Conservation (phyloP, 2,329 filamentous ascomycete genomes). For the Claviceps pazoutovae region DNA sequence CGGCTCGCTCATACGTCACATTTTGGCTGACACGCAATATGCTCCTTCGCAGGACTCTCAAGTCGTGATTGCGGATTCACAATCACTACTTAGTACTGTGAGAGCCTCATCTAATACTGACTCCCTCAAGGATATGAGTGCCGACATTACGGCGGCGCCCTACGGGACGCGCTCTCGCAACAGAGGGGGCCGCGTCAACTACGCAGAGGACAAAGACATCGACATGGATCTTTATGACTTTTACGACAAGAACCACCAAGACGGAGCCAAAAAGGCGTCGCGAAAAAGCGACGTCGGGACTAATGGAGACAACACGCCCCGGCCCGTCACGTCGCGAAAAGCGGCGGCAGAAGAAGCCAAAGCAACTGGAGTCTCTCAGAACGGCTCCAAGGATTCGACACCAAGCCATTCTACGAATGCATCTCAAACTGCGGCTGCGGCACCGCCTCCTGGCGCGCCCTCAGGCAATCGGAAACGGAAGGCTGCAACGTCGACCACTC, state of each 20-base stretch:
- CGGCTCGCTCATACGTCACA: not conserved
- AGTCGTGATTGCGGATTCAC: conserved; percentile 20
- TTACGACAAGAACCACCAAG: conserved; percentile 41
- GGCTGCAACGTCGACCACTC: conserved; percentile 33
- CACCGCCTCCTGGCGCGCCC: conserved; percentile 34
- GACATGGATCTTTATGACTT: conserved; percentile 76
- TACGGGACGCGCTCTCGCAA: conserved; percentile 94
- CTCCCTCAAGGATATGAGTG: conserved; percentile 33
- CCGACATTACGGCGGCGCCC: conserved; percentile 41
- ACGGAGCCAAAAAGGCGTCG: conserved; percentile 40
- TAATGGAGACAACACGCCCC: conserved; percentile 21
- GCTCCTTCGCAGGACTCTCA: conserved; percentile 18
- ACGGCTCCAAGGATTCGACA: conserved; percentile 22
- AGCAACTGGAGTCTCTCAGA: conserved; percentile 17
- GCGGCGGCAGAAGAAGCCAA: conserved; percentile 26
- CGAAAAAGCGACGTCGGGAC: conserved; percentile 28
- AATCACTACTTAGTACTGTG: conserved; percentile 25
- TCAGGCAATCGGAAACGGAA: conserved; percentile 71
- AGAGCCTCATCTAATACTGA: conserved; percentile 35
- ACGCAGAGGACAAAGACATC: conserved; percentile 84
- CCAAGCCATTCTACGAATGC: conserved; percentile 8
- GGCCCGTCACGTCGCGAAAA: conserved; percentile 28
- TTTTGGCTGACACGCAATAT: not conserved
- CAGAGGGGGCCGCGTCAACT: conserved; percentile 76
- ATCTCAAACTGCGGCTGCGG: conserved; percentile 26